Percentiles rank a stretch among this genome's conserved stretches.
phyloP scores from a whole-genome alignment of 495 filamentous ascomycete species.

The Aspergillus asperescens region DNA sequence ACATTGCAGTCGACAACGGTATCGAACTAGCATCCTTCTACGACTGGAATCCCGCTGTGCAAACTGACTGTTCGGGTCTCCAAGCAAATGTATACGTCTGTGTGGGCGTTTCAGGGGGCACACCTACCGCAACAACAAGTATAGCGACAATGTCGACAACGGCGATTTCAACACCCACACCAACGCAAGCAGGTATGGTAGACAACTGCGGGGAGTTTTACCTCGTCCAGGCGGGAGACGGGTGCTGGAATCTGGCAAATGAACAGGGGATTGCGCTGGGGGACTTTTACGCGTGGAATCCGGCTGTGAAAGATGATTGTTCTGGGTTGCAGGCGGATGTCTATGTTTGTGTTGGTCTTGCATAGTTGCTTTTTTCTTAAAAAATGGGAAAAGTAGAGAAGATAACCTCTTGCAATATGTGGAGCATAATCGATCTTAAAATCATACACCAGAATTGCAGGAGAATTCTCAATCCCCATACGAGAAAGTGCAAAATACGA shows the following conservation, averaged over 20 bases:
- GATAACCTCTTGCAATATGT: too few relatives aligned
- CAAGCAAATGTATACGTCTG: background rate
- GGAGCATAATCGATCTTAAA: too few relatives aligned
- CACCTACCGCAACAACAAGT: background rate
- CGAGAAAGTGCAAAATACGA: too few relatives aligned
- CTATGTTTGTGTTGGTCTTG: background rate
- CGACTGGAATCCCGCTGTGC: background rate
- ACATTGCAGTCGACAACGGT: background rate
- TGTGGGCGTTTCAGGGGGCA: background rate
- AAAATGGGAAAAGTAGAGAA: too few relatives aligned
- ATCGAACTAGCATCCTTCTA: background rate
- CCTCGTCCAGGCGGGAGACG: background rate
- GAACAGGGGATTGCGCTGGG: background rate
- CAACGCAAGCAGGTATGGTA: background rate
- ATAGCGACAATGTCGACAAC: background rate
- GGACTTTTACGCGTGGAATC: background rate
- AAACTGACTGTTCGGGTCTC: background rate
- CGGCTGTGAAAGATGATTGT: background rate
- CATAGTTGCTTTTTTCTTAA: too few relatives aligned
- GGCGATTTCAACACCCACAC: background rate
- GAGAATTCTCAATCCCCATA: too few relatives aligned
- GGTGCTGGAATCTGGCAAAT: background rate
- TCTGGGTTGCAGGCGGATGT: background rate
- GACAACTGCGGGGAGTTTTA: background rate
- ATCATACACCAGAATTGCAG: too few relatives aligned